Conservation (phyloP, 805 yeast species). For the Candida pseudoglaebosa region DNA sequence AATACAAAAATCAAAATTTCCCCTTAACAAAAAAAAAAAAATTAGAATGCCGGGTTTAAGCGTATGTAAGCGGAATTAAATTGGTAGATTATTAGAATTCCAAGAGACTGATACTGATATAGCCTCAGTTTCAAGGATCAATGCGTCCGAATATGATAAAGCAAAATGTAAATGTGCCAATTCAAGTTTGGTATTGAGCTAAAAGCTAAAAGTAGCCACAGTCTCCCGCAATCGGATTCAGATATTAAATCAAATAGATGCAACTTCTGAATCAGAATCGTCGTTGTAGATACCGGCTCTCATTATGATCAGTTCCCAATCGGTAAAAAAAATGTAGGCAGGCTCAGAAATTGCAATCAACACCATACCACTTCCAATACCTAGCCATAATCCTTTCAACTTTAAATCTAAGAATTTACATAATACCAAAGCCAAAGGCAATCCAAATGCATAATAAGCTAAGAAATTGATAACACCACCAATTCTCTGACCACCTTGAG, state of each 20-base stretch:
- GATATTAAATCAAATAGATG: neutral
- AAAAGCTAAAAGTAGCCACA: too few species aligned
- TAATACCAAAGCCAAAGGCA: constrained; percentile 62
- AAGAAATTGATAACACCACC: constrained; percentile 69
- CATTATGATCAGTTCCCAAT: constrained; percentile 48
- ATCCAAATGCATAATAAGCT: constrained; percentile 67
- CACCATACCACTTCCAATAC: constrained; percentile 62
- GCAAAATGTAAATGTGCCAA: too few species aligned
- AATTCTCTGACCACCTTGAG: constrained; percentile 69
- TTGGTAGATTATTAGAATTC: neutral
- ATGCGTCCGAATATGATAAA: neutral
- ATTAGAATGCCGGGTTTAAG: neutral
- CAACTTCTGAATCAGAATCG: constrained; percentile 9
- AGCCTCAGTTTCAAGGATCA: neutral
- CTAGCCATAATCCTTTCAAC: constrained; percentile 70
- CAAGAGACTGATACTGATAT: neutral
- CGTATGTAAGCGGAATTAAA: neutral
- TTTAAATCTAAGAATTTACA: constrained; percentile 43
- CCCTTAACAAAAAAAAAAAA: neutral
- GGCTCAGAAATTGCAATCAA: constrained; percentile 50
- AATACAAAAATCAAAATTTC: too few species aligned
- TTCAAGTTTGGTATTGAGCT: too few species aligned
- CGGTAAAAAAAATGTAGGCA: constrained; percentile 41
- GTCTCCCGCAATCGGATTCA: neutral
- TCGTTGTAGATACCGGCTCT: constrained; percentile 25